Base-by-base conservation (phyloP, 371 early-diverging fungal species). In the Dinochytrium kinnereticum region DNA sequence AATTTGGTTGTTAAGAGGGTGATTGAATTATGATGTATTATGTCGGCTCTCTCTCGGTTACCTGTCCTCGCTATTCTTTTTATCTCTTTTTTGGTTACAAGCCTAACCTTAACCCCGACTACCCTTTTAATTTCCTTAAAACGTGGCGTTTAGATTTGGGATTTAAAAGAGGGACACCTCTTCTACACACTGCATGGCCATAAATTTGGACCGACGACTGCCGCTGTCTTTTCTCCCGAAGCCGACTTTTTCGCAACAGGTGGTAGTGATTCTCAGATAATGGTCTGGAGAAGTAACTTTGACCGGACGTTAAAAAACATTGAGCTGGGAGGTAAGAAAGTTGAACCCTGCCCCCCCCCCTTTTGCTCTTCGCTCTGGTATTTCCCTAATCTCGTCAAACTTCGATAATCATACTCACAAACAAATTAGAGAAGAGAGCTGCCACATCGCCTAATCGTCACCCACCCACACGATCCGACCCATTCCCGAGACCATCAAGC, bases 111-210 rank as follows among this genome's bases (percentile, higher is more conserved):
- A 44, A 44, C 10, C 49, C 21, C 21, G 49, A 21, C 39, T 34
- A 15, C 38, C 34, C 40, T 49, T 57, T 1, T 31, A 10, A 15
- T 19, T 10, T 5, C 5, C 10, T 53, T 53, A 53, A 53, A 5
- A 15, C 5, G 26, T n/a, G 10, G 13, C 13, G 13, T 7, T 15
- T 34, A 85, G 84, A 76, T 87, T 38, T 87, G 87, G 87, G 88
- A 87, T 72, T 44, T 87, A 33, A 79, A 81, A 36, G 88, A 87
- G 73, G 88, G 88, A 0, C 86, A 85, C 68, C 65, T 87, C 50
- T 79, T 84, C 50, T 87, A 87, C 73, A 86, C 88, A n/a, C 76
- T 87, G 19, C 85, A 87, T 51, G 88, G 87, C 10, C 88, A 87
- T 73, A 79, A 83, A 64, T 31, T 77, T 38, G 84, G 84, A 0